Evolutionary conservation across 2,329 filamentous ascomycete species (phyloP).

Genomic region (Sarocladium brachiariae): DNA sequence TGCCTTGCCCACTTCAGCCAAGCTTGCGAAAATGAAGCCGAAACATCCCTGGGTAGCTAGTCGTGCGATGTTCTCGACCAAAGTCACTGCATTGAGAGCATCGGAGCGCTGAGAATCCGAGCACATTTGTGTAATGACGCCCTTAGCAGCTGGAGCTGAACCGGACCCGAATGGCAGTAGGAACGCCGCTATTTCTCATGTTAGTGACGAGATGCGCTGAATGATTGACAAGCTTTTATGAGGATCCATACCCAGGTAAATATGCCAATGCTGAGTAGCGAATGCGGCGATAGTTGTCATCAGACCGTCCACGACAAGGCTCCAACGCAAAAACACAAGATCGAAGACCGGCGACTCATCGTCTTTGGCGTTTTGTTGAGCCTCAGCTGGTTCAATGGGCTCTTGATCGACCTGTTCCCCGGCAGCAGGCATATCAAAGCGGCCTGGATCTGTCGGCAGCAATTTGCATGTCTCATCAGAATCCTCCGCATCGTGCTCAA

Average conservation of each 20-base stretch:
- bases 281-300: conserved; percentile 58
- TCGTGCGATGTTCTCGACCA: conserved; percentile 63
- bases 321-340: conserved; percentile 59
- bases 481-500: conserved; percentile 1
- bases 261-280: conserved; percentile 57
- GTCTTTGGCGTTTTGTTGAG: conserved; percentile 24
- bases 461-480: conserved; percentile 12
- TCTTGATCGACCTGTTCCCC: conserved; percentile 38
- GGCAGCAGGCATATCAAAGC: conserved; percentile 32
- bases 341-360: conserved; percentile 52
- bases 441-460: conserved; percentile 30
- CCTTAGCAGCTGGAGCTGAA: conserved; percentile 62
- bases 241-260: conserved; percentile 56
- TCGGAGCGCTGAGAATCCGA: conserved; percentile 54
- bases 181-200: conserved; percentile 53
- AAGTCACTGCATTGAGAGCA: conserved; percentile 60
- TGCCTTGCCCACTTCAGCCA: conserved; percentile 52
- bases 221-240: no score
- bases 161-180: conserved; percentile 63
- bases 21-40: conserved; percentile 57
- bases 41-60: conserved; percentile 60
- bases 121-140: conserved; percentile 67
- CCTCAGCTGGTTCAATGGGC: conserved; percentile 28
- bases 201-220: neutral
- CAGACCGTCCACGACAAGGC: conserved; percentile 55